Evolutionary conservation across 768 basidiomycete genomes (phyloP).

Genomic region (Cantharellus cinnabarinus): DNA sequence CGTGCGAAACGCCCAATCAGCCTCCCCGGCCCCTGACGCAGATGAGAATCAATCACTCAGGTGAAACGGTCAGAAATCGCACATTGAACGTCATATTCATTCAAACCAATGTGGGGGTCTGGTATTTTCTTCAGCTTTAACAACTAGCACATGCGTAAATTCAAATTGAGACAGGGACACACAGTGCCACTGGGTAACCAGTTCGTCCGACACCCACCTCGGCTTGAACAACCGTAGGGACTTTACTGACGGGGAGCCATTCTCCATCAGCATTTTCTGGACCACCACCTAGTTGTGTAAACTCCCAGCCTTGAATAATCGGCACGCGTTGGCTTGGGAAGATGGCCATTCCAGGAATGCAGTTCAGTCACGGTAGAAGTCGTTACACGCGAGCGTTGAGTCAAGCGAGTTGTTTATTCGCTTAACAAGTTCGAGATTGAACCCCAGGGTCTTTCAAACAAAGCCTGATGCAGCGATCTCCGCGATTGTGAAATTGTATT

Average conservation of each 20-base stretch:
- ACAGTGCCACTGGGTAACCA: too few species aligned
- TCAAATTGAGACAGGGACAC: too few species aligned
- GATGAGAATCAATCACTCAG: not conserved
- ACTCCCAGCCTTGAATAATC: conserved; percentile 27
- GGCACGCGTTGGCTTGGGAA: too few species aligned
- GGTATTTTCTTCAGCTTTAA: conserved; percentile 52
- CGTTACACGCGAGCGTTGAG: too few species aligned
- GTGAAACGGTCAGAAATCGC: conserved; percentile 10
- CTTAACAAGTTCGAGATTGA: too few species aligned
- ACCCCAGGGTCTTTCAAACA: too few species aligned
- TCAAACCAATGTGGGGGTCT: conserved; percentile 48
- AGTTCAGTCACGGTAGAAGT: too few species aligned
- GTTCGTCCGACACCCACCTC: conserved; percentile 20
- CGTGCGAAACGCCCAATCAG: conserved; percentile 66
- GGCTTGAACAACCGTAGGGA: conserved; percentile 77
- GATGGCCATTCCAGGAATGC: too few species aligned
- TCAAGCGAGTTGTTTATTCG: too few species aligned
- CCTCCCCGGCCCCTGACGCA: conserved; percentile 65
- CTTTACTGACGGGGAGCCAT: conserved; percentile 40
- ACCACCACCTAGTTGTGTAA: conserved; percentile 45
- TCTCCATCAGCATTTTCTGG: conserved; percentile 38
- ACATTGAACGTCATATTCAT: conserved; percentile 90
- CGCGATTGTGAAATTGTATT: too few species aligned
- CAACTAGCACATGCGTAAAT: conserved; percentile 16
- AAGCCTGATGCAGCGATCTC: too few species aligned